Conservation (phyloP, 2,329 filamentous ascomycete species). For the Aspergillus thermomutatus region DNA sequence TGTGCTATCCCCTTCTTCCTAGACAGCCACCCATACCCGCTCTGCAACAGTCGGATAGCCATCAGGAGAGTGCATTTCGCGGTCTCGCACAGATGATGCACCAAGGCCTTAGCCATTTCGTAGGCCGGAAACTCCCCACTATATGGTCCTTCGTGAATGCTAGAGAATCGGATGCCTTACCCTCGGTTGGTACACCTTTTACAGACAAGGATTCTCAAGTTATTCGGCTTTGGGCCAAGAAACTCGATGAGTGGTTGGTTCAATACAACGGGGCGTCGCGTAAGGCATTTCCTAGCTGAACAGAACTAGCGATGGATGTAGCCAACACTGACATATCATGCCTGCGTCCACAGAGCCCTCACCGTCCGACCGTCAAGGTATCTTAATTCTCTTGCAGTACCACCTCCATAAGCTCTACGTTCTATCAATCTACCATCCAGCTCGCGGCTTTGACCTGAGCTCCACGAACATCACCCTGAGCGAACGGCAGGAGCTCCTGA, state of each 20-base stretch:
- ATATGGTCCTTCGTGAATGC: slow-evolving; percentile 28
- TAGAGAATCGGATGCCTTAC: slow-evolving; percentile 8
- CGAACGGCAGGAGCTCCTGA: slow-evolving; percentile 26
- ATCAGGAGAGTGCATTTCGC: slow-evolving; percentile 24
- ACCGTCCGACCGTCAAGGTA: slow-evolving; percentile 27
- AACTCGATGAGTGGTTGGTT: slow-evolving; percentile 29
- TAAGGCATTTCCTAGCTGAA: slow-evolving; percentile 5
- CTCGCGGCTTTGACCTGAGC: slow-evolving; percentile 26
- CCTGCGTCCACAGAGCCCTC: slow-evolving; percentile 18
- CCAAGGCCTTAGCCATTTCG: slow-evolving; percentile 27
- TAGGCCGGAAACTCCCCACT: slow-evolving; percentile 25
- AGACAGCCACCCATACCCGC: slow-evolving; percentile 19
- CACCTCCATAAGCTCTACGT: slow-evolving; percentile 30
- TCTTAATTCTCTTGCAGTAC: slow-evolving; percentile 29
- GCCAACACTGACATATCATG: neutral
- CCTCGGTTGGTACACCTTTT: slow-evolving; percentile 17
- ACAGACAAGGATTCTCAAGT: slow-evolving; percentile 26
- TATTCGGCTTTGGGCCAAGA: slow-evolving; percentile 26
- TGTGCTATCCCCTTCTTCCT: slow-evolving; percentile 27
- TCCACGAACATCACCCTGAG: slow-evolving; percentile 23
- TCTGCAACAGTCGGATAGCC: slow-evolving; percentile 18
- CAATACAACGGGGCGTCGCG: slow-evolving; percentile 26
- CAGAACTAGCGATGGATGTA: neutral
- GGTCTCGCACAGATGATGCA: slow-evolving; percentile 30
- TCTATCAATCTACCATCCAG: slow-evolving; percentile 29